phyloP scores from a whole-genome alignment of 768 basidiomycete species.

The Boletus sp. region DNA sequence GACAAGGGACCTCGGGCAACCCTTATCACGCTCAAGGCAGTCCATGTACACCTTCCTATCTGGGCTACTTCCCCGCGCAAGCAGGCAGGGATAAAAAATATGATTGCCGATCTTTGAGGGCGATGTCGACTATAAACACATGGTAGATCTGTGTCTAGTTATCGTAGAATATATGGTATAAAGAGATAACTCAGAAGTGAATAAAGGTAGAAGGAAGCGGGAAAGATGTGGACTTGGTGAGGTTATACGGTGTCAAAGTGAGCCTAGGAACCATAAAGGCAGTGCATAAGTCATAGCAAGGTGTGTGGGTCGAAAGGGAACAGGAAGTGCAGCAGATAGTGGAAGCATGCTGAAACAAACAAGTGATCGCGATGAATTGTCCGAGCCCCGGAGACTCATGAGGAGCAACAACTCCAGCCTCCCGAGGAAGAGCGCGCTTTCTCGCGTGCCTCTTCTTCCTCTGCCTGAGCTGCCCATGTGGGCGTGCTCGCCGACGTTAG shows the following conservation, averaged over 20 bases:
- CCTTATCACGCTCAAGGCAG: constrained; percentile 1
- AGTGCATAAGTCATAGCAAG: constrained; percentile 30
- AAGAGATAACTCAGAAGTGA: constrained; percentile 37
- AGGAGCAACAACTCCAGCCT: constrained; percentile 68
- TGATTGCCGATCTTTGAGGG: constrained; percentile 8
- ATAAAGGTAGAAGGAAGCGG: constrained; percentile 26
- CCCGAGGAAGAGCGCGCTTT: constrained; percentile 45
- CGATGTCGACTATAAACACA: constrained; percentile 33
- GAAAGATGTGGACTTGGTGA: constrained; percentile 11
- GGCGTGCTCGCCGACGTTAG: constrained; percentile 61
- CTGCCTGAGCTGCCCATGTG: constrained; percentile 75
- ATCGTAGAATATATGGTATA: constrained; percentile 40
- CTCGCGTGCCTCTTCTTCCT: constrained; percentile 70
- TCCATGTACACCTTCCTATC: constrained; percentile 26
- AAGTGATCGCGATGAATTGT: constrained; percentile 7
- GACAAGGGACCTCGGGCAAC: constrained; percentile 11
- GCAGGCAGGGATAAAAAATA: not conserved
- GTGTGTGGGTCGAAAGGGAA: constrained; percentile 15
- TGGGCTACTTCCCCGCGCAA: constrained; percentile 13
- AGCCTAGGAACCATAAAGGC: constrained; percentile 21
- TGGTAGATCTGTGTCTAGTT: constrained; percentile 36
- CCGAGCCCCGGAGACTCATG: constrained; percentile 21
- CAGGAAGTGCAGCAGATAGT: constrained; percentile 14
- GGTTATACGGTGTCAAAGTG: constrained; percentile 21
- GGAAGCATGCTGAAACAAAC: constrained; percentile 21